A percentile compares a stretch with the other conserved stretches of the same genome.
Conservation (phyloP, 768 basidiomycete genomes). For the Leccinum aurantiacum region DNA sequence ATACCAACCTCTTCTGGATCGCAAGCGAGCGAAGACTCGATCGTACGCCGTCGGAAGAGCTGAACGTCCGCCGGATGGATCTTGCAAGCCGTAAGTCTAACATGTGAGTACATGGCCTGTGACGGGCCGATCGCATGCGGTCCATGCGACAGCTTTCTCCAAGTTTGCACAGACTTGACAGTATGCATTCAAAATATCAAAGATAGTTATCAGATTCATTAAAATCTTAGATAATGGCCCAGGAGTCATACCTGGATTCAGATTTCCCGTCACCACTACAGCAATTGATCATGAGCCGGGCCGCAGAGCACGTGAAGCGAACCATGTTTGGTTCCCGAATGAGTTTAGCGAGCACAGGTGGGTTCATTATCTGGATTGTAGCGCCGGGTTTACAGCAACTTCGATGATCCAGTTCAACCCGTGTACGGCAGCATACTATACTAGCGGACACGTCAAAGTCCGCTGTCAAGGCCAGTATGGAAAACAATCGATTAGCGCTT, state of each 20-base stretch:
- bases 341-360: constrained; percentile 9
- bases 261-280: not conserved
- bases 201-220: not conserved
- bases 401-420: not conserved
- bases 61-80: not conserved
- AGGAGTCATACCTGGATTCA: not conserved
- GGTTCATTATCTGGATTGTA: constrained; percentile 1
- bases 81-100: not conserved
- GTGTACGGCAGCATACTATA: not conserved
- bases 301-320: not conserved
- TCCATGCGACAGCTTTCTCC: not conserved
- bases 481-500: constrained; percentile 11
- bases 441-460: constrained; percentile 6
- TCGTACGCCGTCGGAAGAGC: not conserved
- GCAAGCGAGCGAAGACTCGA: not conserved
- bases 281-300: not conserved
- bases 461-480: constrained; percentile 17
- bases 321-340: not conserved
- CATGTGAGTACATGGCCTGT: not conserved
- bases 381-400: constrained; percentile 14
- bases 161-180: not conserved
- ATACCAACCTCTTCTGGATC: not conserved
- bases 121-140: not conserved
- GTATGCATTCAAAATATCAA: not conserved
- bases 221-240: not conserved